Base-by-base conservation (phyloP, 768 basidiomycete species). In the Chalciporus piperatus region DNA sequence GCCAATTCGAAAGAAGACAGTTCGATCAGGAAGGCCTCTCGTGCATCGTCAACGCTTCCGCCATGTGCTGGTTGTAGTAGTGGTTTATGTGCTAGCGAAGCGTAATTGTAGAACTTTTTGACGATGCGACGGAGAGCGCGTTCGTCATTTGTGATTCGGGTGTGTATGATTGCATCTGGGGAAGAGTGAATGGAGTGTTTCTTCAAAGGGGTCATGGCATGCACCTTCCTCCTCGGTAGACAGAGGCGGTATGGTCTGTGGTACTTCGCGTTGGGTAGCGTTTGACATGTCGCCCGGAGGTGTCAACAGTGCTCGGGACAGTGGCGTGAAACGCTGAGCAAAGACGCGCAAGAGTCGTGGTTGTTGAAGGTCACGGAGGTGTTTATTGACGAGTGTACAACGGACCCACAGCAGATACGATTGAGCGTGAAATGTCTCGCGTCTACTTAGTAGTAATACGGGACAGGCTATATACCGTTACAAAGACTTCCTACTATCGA, bases 71-170 rank as follows among this genome's bases (percentile, higher is more conserved):
- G 60, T 45, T 59, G 72, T 20, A 77, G 67, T 17, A 76, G 57
- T 6, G 81, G 74, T 16, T 76, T 58, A 64, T 82, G 75, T 16
- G 82, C 78, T 4, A 83, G 71, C 5, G 82, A 74, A 16, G 82
- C 76, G 58, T 90, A 91, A 54, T 72, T 77, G 72, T 89, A 85
- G 64, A 91, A 92, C 65, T 86, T 88, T 72, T 89, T 89, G 51
- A 89, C 81, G 30, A 92, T 80, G 40, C 89, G 82, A 33, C 85
- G 82, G 23, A 93, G 74, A 20, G 83, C 81, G 13, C 87, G 81
- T 69, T 92, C 89, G 59, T 92, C 89, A 63, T 91, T 87, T 17
- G 83, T 84, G 56, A 92, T 90, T 47, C 91, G 82, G 1, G 85
- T 78, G 62, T 87, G 83, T 43, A 91, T 89, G 59, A 92, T 83